Evolutionary conservation across 345 rosid genomes (phyloP).

Genomic region (Erodium maritimum): DNA sequence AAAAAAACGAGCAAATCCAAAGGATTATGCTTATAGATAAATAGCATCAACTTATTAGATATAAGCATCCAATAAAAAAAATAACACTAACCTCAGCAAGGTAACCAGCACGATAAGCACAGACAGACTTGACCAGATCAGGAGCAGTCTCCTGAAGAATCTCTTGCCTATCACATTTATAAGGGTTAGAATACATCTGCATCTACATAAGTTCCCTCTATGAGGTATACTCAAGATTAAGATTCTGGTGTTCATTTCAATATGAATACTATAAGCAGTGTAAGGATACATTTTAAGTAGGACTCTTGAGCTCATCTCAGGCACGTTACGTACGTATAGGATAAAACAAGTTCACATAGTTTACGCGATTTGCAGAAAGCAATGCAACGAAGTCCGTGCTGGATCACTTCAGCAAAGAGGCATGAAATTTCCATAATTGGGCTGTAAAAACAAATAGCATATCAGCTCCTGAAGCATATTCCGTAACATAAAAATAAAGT

Average conservation of each 20-base stretch:
- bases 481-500: too few relatives aligned
- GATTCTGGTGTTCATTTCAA: too few relatives aligned
- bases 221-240: too few relatives aligned
- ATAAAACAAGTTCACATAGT: constrained; percentile 80
- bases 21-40: too few relatives aligned
- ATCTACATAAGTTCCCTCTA: neutral
- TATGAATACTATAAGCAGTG: too few relatives aligned
- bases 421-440: constrained; percentile 63
- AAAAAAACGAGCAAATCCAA: too few relatives aligned
- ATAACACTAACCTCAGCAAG: constrained; percentile 47
- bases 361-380: constrained; percentile 86
- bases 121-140: constrained; percentile 48
- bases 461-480: neutral
- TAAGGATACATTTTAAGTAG: too few relatives aligned
- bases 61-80: too few relatives aligned
- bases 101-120: constrained; percentile 91
- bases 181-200: constrained; percentile 6
- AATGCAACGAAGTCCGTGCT: constrained; percentile 93
- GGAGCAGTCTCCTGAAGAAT: constrained; percentile 75
- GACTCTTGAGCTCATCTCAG: constrained; percentile 4
- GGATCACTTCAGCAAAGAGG: constrained; percentile 92
- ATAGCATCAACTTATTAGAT: too few relatives aligned
- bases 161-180: constrained; percentile 43
- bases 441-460: constrained; percentile 29
- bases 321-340: constrained; percentile 54